Conservation (phyloP, 805 yeast species). For the Yarrowia keelungensis region DNA sequence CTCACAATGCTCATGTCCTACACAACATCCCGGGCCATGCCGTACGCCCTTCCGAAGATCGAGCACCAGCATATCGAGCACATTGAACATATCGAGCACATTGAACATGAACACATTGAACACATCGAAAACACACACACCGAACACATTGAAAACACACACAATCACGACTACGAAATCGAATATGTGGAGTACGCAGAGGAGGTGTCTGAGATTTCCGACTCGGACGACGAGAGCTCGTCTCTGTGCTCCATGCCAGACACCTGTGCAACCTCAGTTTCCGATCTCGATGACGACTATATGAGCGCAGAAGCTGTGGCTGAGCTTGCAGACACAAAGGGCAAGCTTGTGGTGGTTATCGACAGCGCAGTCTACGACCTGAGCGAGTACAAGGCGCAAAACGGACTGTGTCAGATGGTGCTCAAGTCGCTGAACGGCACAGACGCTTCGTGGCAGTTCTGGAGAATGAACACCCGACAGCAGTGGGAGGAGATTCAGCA, state of each 20-base stretch:
- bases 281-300: conserved; percentile 13
- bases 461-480: conserved; percentile 17
- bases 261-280: background rate
- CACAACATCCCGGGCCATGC: background rate
- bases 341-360: conserved; percentile 7
- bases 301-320: conserved; percentile 13
- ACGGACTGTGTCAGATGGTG: background rate
- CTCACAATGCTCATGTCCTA: conserved; percentile 15
- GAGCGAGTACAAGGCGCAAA: background rate
- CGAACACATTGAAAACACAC: background rate
- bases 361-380: conserved; percentile 29
- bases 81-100: conserved; percentile 6
- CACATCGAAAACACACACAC: background rate
- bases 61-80: conserved; percentile 1
- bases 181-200: conserved; percentile 30
- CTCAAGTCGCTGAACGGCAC: conserved; percentile 29
- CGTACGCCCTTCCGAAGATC: background rate
- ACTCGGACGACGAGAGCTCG: conserved; percentile 3
- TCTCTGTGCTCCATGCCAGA: conserved; percentile 1
- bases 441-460: conserved; percentile 32
- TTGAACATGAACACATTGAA: background rate
- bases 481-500: conserved; percentile 33
- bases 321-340: background rate
- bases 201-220: conserved; percentile 3
- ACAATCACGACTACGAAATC: conserved; percentile 8